Evolutionary conservation across 169 alveolate genomes (phyloP), one percentile per base, ranked within the genome.

Genomic region (Plasmodium ovale): DNA sequence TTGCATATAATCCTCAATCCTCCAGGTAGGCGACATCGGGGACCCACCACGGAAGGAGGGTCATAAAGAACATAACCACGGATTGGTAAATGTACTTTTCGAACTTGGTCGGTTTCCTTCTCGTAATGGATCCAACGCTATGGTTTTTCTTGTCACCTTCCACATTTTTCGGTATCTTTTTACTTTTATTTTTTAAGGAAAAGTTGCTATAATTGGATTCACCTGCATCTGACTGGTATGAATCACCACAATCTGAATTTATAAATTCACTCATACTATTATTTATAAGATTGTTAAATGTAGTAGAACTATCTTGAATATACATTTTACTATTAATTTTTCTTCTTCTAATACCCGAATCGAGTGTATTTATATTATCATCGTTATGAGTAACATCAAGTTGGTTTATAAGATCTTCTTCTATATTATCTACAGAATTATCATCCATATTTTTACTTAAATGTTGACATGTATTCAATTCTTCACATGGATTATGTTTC

Each of bases 11-110:
- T 85, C 54, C n/a, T 77, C 87, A 87, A 37, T 73, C 94, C 72
- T 82, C 93, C 54, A 94, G 70, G 70, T 94, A 94, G 3, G 71
- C 85, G 39, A 92, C 93, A 54, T 94, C 92, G 19, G 96, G 96
- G 21, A 89, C 95, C 96, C 96, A 94, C 96, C 96, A 94, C 1
- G 96, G 96, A 21, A 94, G 35, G 25, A 94, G 54, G 49, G 95
- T 94, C 87, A 94, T 84, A 14, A 94, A 37, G 82, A 84, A 94
- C 68, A 94, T 87, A 21, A 68, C 92, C 16, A 94, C 91, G 21
- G 92, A 65, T 47, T 94, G 96, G 90, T 94, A 94, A 56, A 88
- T 67, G 39, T 58, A 49, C 87, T 92, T 92, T 54, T 87, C 95
- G 1, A 89, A 79, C 53, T 67, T 64, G 2, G 82, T 82, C 53